A percentile compares a stretch with the other conserved stretches of the same genome.
Evolutionary conservation across 768 basidiomycete genomes (phyloP).

Genomic region (Phylloporus rhodoxanthus): DNA sequence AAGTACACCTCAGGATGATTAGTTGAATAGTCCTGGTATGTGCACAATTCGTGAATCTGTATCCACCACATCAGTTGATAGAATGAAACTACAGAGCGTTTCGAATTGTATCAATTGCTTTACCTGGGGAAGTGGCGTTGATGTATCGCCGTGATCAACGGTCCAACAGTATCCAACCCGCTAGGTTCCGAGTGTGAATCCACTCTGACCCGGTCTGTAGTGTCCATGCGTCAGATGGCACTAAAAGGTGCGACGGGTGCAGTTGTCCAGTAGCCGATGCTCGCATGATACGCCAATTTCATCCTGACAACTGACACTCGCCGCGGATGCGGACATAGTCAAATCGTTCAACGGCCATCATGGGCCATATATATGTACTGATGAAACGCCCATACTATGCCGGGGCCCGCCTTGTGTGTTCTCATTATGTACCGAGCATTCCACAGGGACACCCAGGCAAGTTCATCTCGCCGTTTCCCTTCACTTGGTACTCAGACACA

Average conservation of each 20-base stretch:
- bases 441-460: conserved; percentile 3
- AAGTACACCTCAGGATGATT: too few relatives aligned
- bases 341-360: not conserved
- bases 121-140: not conserved
- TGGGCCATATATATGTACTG: not conserved
- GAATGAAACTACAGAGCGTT: not conserved
- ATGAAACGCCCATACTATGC: not conserved
- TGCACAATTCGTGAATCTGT: not conserved
- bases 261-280: not conserved
- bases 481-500: not conserved
- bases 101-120: not conserved
- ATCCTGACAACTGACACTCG: not conserved
- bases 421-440: not conserved
- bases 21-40: not conserved
- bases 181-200: not conserved
- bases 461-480: not conserved
- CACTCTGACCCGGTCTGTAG: not conserved
- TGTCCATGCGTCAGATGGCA: not conserved
- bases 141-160: not conserved
- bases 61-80: not conserved
- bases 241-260: not conserved
- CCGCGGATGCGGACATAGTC: not conserved
- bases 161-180: not conserved
- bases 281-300: not conserved
- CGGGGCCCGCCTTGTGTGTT: not conserved